These are phyloP conservation scores for Geranium incanum DNA, from an alignment of 441 rosid genomes.

Conservation along the genomic window DNA sequence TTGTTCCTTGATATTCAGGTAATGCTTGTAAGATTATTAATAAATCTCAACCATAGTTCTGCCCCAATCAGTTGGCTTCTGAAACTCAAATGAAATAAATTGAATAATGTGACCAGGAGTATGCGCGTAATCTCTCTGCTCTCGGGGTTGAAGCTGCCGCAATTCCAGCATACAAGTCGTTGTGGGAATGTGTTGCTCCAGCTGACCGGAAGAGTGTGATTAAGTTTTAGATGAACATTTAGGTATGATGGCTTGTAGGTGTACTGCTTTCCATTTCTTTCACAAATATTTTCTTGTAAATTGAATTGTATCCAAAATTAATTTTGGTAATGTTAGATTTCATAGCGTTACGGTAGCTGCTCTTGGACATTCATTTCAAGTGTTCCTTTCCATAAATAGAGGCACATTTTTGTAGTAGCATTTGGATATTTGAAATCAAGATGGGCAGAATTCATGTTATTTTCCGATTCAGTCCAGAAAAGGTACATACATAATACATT, in stretches of 20 bases:
- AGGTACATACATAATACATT: no score
- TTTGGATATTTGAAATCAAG: not conserved
- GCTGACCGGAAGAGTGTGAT: slow-evolving; percentile 48
- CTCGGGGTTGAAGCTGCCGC: slow-evolving; percentile 69
- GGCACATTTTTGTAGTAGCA: not conserved
- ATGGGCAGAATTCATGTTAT: no score
- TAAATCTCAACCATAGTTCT: not conserved
- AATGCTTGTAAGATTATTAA: not conserved
- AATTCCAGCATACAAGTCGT: slow-evolving; percentile 53
- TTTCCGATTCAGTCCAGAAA: no score
- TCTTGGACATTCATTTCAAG: not conserved
- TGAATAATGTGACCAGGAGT: slow-evolving; percentile 46
- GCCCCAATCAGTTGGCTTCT: not conserved
- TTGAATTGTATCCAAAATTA: not conserved
- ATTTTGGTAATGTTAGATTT: not conserved
- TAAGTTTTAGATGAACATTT: slow-evolving; percentile 26
- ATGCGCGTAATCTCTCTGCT: slow-evolving; percentile 60
- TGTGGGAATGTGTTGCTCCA: slow-evolving; percentile 94
- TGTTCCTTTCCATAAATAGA: not conserved
- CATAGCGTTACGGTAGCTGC: not conserved
- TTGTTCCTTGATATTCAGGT: slow-evolving; percentile 96
- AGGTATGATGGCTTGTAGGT: slow-evolving; percentile 16
- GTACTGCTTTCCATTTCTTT: not conserved
- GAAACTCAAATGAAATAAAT: not conserved
- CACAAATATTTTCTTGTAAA: not conserved